Evolutionary conservation across 129 eudicot genomes (phyloP), one percentile per base, ranked within the genome.

Genomic region (Erigeron canadensis): DNA sequence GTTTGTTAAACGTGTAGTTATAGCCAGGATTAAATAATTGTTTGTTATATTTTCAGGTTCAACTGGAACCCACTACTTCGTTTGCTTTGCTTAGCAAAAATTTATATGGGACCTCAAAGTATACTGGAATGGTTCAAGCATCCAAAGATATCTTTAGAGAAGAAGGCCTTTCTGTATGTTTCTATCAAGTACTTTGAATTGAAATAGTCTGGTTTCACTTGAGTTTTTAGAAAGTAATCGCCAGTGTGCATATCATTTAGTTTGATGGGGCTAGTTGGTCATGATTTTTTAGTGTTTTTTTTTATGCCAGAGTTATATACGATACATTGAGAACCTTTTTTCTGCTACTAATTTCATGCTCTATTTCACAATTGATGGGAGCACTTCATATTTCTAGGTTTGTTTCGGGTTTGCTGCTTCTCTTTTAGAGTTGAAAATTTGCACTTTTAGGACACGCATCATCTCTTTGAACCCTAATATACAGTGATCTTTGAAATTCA

Each of bases 91-190:
- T 85, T 55, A 84, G 75, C 46, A 85, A 80, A 62, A 81, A 85
- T 78, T 57, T 71, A 56, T 81, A 85, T 61, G 84, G 88, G 54
- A 18, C 73, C 65, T 87, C 98, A 41, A 94, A 94, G 68, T 94
- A 94, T 77, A 87, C 92, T 3, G 88, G 98, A 72, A 94, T 94
- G 96, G 51, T 87, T 63, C 98, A 94, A 79, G 98, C 98, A 81
- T 71, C 92, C 12, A 94, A 81, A 79, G 98, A 89, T 63, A 94
- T 94, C 48, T 81, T 85, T 47, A 85, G 90, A 80, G 98, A 94
- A 71, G 98, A 94, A 84, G 98, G 98, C 37, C 73, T 85, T 40
- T 74, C 70, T 87, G 98, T 93, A 85, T 59, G 72, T 40, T 48
- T 72, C 16, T 19, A 8, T 74, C 10, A 57, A 62, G 10, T 67